These are phyloP conservation scores for Moricandia arvensis DNA, from an alignment of 345 rosid species.

Conservation along the genomic window DNA sequence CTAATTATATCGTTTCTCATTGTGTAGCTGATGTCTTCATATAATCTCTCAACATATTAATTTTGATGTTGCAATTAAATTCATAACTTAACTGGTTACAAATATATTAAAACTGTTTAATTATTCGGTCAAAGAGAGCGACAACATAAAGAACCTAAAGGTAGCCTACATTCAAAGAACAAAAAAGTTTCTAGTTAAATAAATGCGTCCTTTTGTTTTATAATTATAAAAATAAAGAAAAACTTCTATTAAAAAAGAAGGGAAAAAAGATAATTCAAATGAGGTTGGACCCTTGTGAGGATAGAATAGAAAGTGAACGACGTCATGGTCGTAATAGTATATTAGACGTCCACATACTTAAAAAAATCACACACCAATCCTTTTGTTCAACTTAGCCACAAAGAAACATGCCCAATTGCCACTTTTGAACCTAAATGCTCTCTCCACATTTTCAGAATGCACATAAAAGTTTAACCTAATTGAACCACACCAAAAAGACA, in stretches of 20 bases:
- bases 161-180: constrained; percentile 27
- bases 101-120: neutral
- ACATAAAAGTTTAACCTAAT: constrained; percentile 6
- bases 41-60: constrained; percentile 4
- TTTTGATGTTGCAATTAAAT: constrained; percentile 8
- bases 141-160: constrained; percentile 29
- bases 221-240: neutral
- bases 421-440: constrained; percentile 2
- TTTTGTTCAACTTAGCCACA: constrained; percentile 29
- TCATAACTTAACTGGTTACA: neutral
- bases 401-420: constrained; percentile 12
- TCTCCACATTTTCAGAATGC: neutral
- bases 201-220: neutral
- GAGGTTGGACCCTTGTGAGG: constrained; percentile 3
- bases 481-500: constrained; percentile 20
- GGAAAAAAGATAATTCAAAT: neutral
- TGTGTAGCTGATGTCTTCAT: neutral
- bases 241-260: neutral
- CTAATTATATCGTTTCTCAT: no score
- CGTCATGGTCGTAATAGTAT: constrained; percentile 9
- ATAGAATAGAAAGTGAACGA: constrained; percentile 7
- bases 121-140: constrained; percentile 34
- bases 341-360: constrained; percentile 4
- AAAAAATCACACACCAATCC: constrained; percentile 3
- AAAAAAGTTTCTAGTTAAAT: neutral